Evolutionary conservation across 2,329 filamentous ascomycete genomes (phyloP).

Genomic region (Penicillium polonicum): DNA sequence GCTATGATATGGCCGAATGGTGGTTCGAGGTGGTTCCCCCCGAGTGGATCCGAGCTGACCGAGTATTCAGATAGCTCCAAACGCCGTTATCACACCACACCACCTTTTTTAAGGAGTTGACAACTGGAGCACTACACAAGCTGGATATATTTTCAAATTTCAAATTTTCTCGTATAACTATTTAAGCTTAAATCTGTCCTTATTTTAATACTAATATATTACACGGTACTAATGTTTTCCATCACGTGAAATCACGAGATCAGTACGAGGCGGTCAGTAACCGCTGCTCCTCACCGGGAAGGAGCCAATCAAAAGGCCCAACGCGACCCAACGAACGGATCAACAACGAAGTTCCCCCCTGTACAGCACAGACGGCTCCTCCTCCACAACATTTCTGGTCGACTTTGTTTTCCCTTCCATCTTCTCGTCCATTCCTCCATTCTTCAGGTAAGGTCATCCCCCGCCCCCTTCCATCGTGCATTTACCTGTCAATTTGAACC

Average conservation of each 20-base stretch:
- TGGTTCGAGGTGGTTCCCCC: slow-evolving; percentile 5
- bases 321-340: slow-evolving; percentile 42
- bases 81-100: background rate
- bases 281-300: slow-evolving; percentile 8
- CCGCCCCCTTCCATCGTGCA: slow-evolving; percentile 16
- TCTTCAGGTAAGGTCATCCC: slow-evolving; percentile 17
- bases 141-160: too few species aligned
- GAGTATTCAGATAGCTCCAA: slow-evolving; percentile 4
- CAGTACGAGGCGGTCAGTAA: slow-evolving; percentile 25
- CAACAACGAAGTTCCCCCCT: slow-evolving; percentile 34
- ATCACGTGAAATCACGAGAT: slow-evolving; percentile 14
- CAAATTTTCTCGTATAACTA: background rate
- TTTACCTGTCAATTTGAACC: background rate
- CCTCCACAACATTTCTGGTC: slow-evolving; percentile 50
- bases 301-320: slow-evolving; percentile 30
- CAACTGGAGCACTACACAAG: background rate
- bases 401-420: slow-evolving; percentile 24
- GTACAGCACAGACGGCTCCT: slow-evolving; percentile 45
- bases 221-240: background rate
- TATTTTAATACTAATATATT: background rate
- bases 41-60: slow-evolving; percentile 9
- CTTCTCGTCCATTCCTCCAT: slow-evolving; percentile 28
- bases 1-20: slow-evolving; percentile 5
- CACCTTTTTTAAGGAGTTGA: background rate
- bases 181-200: background rate